Evolutionary conservation across 345 rosid species (phyloP), one percentile per base, ranked within the genome.

Genomic region (Erodium maritimum): DNA sequence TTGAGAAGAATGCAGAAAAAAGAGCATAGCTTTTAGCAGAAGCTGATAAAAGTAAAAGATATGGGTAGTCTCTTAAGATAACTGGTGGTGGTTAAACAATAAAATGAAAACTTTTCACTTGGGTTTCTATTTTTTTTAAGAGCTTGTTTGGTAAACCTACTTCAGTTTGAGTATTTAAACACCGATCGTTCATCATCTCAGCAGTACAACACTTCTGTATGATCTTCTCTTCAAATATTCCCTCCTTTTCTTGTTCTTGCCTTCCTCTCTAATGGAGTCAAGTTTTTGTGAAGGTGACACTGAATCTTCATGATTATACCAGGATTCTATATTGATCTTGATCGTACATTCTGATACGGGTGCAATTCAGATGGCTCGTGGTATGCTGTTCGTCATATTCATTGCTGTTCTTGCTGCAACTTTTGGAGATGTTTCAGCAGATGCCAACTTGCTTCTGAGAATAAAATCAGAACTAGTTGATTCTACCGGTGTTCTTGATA

Each of bases 401-500:
- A 52, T n/a, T 65, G 51, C 68, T 58, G 56, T 63, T 67, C 22
- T 67, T 62, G 55, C 62, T 21, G 52, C 59, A 57, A n/a, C 64
- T 60, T 52, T n/a, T 19, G 79, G 74, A 52, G 71, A 75, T 55
- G 57, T 57, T 62, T 56, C 75, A 19, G 17, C 75, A 17, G 77
- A 80, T 51, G 60, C 83, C 63, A 54, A 60, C 58, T 73, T 73
- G 86, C 86, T 85, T 64, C 76, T 77, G 42, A 75, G 75, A 69
- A 62, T 74, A 56, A 85, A 80, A 68, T 73, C 79, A 21, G 77
- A 71, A 54, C 65, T 85, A 5, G 73, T 73, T 59, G 82, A 85
- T 76, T 69, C 86, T 17, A 45, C 52, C 16, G 80, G 80, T 19
- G 64, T 63, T 72, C 83, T 91, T 5, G 59, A 65, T 42, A 68